Evolutionary conservation across 805 yeast species (phyloP), one percentile per base, ranked within the genome.

Genomic region (Metschnikowia drakensbergensis): DNA sequence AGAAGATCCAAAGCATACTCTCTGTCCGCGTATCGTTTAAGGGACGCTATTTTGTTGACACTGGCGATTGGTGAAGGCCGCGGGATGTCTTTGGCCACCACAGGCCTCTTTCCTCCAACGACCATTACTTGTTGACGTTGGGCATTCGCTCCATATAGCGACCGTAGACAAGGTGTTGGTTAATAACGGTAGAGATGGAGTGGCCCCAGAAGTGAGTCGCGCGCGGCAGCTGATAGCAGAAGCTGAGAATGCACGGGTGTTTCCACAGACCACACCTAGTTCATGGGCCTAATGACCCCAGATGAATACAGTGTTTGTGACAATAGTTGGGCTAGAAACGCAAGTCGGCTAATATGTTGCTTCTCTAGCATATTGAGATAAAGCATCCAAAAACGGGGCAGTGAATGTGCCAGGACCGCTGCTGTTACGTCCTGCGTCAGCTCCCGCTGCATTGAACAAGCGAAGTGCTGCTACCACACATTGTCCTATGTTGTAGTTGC

Each of bases 371-470:
- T 17, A 17, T 26, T 25, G 22, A 6, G 30, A 26, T 25, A 71
- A 55, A 32, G 51, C 47, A 55, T 83, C 86, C 30, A 83, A 46
- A 51, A 83, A 77, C 0, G 62, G 59, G 1, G 67, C 58, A 51
- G 70, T 65, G 58, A 83, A 83, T 0, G 80, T 58, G 0, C 87
- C 88, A 0, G 87, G 84, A 0, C 85, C 82, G 1, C 52, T 58
- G 3, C 64, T 32, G 3, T 49, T 50, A 1, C 47, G 46, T 0
- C 75, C 81, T 0, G 89, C 91, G 6, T 59, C 35, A 27, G 63
- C 71, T 1, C 91, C 89, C 0, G 89, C 86, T 13, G 69, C 58
- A 50, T 85, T 86, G 65, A 83, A 87, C 9, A 79, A 52, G 3
- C 62, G 37, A 1, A 85, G 79, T 0, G 89, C 92, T 0, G 73